Percentiles rank a stretch among this genome's conserved stretches.
phyloP scores from a whole-genome alignment of 2,329 filamentous ascomycete species.

The Ophiostoma montium region DNA sequence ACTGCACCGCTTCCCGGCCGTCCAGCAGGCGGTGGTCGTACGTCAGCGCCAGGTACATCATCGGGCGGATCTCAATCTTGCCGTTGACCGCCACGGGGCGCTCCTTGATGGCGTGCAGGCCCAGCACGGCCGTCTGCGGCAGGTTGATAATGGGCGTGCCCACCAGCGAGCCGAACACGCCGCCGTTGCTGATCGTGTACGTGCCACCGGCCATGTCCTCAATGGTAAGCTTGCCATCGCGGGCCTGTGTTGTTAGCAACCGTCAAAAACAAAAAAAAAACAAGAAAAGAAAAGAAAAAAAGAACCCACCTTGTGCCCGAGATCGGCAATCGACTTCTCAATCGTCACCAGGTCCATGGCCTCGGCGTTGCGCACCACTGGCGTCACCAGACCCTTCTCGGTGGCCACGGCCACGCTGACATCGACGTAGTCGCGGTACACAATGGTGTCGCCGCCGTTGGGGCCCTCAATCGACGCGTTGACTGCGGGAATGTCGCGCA shows the following conservation, averaged over 20 bases:
- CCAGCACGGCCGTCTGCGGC: constrained; percentile 81
- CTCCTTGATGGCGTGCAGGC: constrained; percentile 94
- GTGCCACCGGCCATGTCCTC: constrained; percentile 98
- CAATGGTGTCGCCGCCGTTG: constrained; percentile 89
- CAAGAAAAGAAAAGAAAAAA: constrained; percentile 37
- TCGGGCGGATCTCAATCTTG: constrained; percentile 91
- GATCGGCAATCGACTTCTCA: constrained; percentile 81
- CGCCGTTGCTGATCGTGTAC: constrained; percentile 95
- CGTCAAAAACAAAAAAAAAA: constrained; percentile 16
- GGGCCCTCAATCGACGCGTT: constrained; percentile 96
- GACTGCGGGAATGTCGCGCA: constrained; percentile 86
- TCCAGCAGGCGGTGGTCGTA: constrained; percentile 96
- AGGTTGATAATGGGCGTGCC: constrained; percentile 98
- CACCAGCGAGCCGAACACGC: constrained; percentile 94
- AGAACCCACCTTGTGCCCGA: constrained; percentile 74
- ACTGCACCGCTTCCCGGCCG: constrained; percentile 88
- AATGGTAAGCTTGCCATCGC: constrained; percentile 91
- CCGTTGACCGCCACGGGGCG: constrained; percentile 80
- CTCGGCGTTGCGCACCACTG: constrained; percentile 89
- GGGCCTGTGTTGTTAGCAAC: constrained; percentile 51
- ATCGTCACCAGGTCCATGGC: constrained; percentile 76
- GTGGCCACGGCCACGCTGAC: constrained; percentile 95
- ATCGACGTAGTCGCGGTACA: constrained; percentile 96
- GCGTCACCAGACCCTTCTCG: constrained; percentile 92
- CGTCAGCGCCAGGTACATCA: constrained; percentile 98